Conservation (phyloP, 2,329 filamentous ascomycete species). For the Shiraia bambusicola region DNA sequence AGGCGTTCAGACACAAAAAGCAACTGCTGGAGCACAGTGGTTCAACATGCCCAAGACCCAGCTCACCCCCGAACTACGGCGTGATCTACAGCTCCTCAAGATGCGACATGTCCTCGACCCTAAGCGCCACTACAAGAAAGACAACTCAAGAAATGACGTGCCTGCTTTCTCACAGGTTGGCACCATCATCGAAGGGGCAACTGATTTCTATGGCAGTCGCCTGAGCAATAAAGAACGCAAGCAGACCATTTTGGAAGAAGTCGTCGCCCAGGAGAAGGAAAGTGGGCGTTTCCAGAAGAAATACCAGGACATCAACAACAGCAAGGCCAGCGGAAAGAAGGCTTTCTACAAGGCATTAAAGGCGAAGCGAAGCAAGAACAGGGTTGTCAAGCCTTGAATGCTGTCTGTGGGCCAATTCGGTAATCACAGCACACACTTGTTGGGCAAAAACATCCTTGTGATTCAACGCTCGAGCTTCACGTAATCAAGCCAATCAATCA, state of each 20-base stretch:
- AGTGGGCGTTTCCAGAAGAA: slow-evolving; percentile 79
- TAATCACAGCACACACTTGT: background rate
- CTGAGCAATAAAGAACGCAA: slow-evolving; percentile 86
- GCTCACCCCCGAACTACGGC: slow-evolving; percentile 80
- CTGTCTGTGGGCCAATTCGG: background rate
- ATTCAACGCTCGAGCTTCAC: background rate
- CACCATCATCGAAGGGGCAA: slow-evolving; percentile 82
- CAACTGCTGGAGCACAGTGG: slow-evolving; percentile 78
- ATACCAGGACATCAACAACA: slow-evolving; percentile 79
- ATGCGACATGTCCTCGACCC: slow-evolving; percentile 89
- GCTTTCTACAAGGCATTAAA: slow-evolving; percentile 81
- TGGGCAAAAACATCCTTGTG: background rate
- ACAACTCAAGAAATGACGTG: slow-evolving; percentile 66
- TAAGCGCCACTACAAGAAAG: slow-evolving; percentile 89
- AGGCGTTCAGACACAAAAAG: slow-evolving; percentile 55
- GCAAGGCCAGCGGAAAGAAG: slow-evolving; percentile 86
- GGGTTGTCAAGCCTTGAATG: slow-evolving; percentile 39
- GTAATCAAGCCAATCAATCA: too few species aligned
- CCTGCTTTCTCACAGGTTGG: slow-evolving; percentile 89
- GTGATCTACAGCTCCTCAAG: slow-evolving; percentile 84
- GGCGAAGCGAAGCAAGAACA: slow-evolving; percentile 53
- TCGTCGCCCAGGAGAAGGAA: slow-evolving; percentile 67
- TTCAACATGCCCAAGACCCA: slow-evolving; percentile 84
- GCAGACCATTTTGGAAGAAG: slow-evolving; percentile 81
- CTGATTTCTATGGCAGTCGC: slow-evolving; percentile 80